These are phyloP conservation scores for Coemansia sp. DNA, from an alignment of 192 early-diverging fungal species.

Conservation along the genomic window DNA sequence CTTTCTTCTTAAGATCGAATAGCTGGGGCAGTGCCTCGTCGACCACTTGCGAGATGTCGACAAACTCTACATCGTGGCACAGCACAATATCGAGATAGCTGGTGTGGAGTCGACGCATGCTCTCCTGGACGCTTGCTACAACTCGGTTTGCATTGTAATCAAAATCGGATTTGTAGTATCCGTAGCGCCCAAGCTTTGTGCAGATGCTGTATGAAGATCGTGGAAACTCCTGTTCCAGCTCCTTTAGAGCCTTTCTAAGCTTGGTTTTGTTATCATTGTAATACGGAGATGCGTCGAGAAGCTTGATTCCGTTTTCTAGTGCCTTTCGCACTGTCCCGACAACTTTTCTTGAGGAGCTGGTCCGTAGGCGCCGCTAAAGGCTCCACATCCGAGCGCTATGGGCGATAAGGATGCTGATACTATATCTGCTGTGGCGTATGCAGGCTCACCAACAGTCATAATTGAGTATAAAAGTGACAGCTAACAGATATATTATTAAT, in stretches of 20 bases:
- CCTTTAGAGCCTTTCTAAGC: conserved; percentile 61
- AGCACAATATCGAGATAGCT: conserved; percentile 71
- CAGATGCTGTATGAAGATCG: conserved; percentile 66
- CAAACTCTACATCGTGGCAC: conserved; percentile 81
- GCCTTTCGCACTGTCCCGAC: conserved; percentile 23
- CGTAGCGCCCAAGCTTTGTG: conserved; percentile 78
- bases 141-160: conserved; percentile 62
- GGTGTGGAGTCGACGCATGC: conserved; percentile 60
- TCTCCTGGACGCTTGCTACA: conserved; percentile 57
- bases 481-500: neutral
- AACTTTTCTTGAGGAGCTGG: conserved; percentile 8
- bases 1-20: conserved; percentile 52
- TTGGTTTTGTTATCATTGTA: conserved; percentile 68
- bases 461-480: neutral
- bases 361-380: conserved; percentile 50
- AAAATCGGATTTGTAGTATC: conserved; percentile 59
- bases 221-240: conserved; percentile 56
- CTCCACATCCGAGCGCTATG: conserved; percentile 40
- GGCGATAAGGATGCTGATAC: neutral
- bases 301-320: conserved; percentile 59
- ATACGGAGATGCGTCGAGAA: conserved; percentile 73
- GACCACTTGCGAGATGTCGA: conserved; percentile 55
- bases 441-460: neutral
- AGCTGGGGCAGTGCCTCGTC: conserved; percentile 60
- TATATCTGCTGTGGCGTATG: neutral